A percentile compares a stretch with the other conserved stretches of the same genome.
phyloP scores from a whole-genome alignment of 768 basidiomycete genomes.

The Boletus rufocinnamomeus region DNA sequence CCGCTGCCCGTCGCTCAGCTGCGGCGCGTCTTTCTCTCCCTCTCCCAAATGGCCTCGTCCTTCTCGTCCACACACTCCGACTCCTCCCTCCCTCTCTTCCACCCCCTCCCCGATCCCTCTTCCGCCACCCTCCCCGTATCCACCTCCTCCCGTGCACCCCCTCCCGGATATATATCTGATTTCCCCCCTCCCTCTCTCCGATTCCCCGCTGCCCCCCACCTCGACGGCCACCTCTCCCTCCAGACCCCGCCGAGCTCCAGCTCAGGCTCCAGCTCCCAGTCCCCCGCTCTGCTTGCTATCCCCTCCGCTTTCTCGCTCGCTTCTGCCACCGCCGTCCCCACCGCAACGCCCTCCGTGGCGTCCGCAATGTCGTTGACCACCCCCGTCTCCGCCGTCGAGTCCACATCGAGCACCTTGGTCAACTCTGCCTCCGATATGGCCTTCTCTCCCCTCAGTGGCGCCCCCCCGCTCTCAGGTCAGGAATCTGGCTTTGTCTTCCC shows the following conservation, averaged over 20 bases:
- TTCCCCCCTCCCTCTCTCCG: slow-evolving; percentile 34
- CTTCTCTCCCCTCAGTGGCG: slow-evolving; percentile 25
- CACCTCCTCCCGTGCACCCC: not conserved
- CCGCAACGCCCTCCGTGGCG: not conserved
- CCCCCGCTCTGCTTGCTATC: slow-evolving; percentile 23
- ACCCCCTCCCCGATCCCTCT: not conserved
- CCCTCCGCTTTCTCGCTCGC: not conserved
- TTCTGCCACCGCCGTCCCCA: not conserved
- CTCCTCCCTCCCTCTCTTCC: not conserved
- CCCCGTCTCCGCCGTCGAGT: slow-evolving; percentile 20
- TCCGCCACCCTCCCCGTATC: not conserved
- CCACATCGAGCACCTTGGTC: slow-evolving; percentile 22
- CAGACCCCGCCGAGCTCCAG: slow-evolving; percentile 24
- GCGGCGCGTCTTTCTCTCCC: too few species aligned
- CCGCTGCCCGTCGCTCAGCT: not conserved
- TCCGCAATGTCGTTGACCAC: slow-evolving; percentile 13
- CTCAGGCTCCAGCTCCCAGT: slow-evolving; percentile 34
- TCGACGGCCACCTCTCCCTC: slow-evolving; percentile 16
- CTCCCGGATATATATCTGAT: slow-evolving; percentile 37
- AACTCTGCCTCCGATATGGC: slow-evolving; percentile 27
- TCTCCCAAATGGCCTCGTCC: not conserved
- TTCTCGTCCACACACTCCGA: not conserved
- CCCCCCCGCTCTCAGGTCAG: slow-evolving; percentile 10
- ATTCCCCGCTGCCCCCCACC: not conserved
- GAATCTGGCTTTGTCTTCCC: slow-evolving; percentile 30